Percentiles rank a stretch among this genome's conserved stretches.
Evolutionary conservation across 208 protist species (phyloP).

Genomic region (Acanthamoeba polyphaga): DNA sequence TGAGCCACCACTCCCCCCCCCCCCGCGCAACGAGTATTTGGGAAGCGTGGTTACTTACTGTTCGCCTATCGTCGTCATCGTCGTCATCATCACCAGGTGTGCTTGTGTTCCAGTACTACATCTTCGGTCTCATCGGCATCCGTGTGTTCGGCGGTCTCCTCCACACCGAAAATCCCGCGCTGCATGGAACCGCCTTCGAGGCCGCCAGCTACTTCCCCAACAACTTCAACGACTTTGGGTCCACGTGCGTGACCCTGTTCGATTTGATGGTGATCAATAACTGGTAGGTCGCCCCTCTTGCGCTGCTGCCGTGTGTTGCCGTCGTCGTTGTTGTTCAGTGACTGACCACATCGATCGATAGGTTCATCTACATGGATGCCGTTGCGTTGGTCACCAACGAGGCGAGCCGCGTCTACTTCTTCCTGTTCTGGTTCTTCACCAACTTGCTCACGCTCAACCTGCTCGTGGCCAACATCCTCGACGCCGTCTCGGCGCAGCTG

Average conservation of each 20-base stretch:
- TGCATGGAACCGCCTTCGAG: slow-evolving; percentile 30
- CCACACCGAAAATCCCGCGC: slow-evolving; percentile 28
- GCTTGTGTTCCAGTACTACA: slow-evolving; percentile 55
- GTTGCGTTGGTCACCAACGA: slow-evolving; percentile 32
- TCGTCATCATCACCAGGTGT: background rate
- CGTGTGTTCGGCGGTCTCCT: slow-evolving; percentile 22
- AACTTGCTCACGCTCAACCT: slow-evolving; percentile 63
- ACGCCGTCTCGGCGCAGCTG: slow-evolving; percentile 46
- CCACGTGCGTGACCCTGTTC: slow-evolving; percentile 28
- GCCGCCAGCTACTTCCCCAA: slow-evolving; percentile 38
- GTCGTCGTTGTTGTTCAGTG: background rate
- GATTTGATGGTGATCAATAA: slow-evolving; percentile 66
- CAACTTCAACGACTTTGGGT: slow-evolving; percentile 61
- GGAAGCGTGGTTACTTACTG: too few species aligned
- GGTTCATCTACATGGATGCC: slow-evolving; percentile 63
- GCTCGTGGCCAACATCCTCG: slow-evolving; percentile 63
- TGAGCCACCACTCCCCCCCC: too few species aligned
- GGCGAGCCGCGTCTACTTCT: slow-evolving; percentile 24
- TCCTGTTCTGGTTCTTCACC: slow-evolving; percentile 59
- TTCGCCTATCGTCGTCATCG: too few species aligned
- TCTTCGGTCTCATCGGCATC: slow-evolving; percentile 23
- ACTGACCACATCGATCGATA: background rate
- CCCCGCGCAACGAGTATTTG: too few species aligned
- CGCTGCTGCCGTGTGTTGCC: background rate
- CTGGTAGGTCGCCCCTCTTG: background rate